Base-by-base conservation (phyloP, 208 protist genomes). In the Novymonas esmeraldas region DNA sequence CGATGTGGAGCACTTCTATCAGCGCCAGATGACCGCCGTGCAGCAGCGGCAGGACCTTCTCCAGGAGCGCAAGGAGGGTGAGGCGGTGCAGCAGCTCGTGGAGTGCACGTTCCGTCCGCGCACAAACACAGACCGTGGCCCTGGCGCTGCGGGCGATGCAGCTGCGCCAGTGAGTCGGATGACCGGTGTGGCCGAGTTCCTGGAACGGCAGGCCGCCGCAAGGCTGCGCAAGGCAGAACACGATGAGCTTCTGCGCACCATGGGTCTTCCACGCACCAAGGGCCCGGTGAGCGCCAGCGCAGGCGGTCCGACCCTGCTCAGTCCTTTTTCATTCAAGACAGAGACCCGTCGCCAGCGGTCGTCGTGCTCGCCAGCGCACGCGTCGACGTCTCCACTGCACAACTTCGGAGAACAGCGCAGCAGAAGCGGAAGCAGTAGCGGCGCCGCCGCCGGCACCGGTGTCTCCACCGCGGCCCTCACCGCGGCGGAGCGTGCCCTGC, bases 71-170 rank as follows among this genome's bases (percentile, higher is more conserved):
- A 76, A 56, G 38, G 67, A 81, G 22, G 42, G 62, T 2, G 61
- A 81, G 67, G 41, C 50, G 39, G 54, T 70, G 59, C 74, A 86
- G 65, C 85, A 95, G 46, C 63, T 89, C 50, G 64, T 76, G n/a
- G 73, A 84, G n/a, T 95, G 90, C 58, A 95, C 90, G 2, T 95
- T 95, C 61, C 80, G 82, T 0, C 90, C 90, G 0, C 70, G 70
- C 39, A 95, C 89, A 0, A 82, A 83, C 65, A 69, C 66, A 6
- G 70, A 69, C n/a, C 20, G 39, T 6, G 56, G 24, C 16, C 14
- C 11, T 16, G 11, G 3, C 11, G 54, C 6, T 5, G 54, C 34
- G 10, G 70, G 36, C 18, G 34, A 22, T n/a, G 18, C 18, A 28
- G 55, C 55, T 0, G 66, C 65, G 29, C 46, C 75, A 3, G 73